Conservation (phyloP, 306 rosid species). For the Trichosanthes truncata region DNA sequence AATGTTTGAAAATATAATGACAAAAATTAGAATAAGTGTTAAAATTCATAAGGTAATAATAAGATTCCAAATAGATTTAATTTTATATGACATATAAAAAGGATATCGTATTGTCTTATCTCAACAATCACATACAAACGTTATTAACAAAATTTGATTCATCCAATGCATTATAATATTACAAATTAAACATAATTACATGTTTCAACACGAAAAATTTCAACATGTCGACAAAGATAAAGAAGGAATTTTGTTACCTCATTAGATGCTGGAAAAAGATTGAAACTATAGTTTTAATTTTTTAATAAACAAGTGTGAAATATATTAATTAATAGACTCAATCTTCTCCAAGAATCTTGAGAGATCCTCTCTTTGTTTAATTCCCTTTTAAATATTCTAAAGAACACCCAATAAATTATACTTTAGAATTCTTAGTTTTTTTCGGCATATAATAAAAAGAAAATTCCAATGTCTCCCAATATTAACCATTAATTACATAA, state of each 20-base stretch:
- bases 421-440: background rate
- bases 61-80: background rate
- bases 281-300: background rate
- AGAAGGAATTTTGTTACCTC: background rate
- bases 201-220: background rate
- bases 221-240: background rate
- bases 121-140: background rate
- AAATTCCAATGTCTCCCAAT: background rate
- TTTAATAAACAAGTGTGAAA: background rate
- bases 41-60: background rate
- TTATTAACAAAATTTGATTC: background rate
- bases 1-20: background rate
- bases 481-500: background rate
- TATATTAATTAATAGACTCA: background rate
- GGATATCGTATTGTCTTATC: background rate
- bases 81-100: background rate
- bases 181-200: background rate
- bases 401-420: constrained; percentile 3
- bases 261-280: background rate
- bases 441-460: background rate
- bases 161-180: background rate
- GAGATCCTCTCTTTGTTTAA: constrained; percentile 21
- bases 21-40: background rate
- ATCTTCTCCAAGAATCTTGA: constrained; percentile 26
- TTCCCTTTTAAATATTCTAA: constrained; percentile 8